Percentiles rank a stretch among this genome's conserved stretches.
phyloP scores from a whole-genome alignment of 192 early-diverging fungal genomes.

The Gigaspora rosea region DNA sequence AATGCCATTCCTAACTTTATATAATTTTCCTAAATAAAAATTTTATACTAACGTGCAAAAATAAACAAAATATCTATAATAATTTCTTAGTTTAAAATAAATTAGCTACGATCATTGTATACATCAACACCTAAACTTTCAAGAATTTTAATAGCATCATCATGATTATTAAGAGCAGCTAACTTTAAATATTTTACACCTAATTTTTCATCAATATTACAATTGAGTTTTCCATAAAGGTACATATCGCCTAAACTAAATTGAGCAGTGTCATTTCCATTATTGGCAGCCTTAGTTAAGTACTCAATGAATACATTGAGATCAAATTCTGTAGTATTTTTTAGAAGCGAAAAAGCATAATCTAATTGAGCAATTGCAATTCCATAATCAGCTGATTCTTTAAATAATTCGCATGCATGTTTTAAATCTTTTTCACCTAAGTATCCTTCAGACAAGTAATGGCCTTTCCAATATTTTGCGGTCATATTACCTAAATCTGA shows the following conservation, averaged over 20 bases:
- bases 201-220: not conserved
- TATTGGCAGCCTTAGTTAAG: not conserved
- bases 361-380: constrained; percentile 26
- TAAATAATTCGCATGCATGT: constrained; percentile 9
- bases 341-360: constrained; percentile 21
- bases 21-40: too few species aligned
- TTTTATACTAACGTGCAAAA: too few species aligned
- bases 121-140: not conserved
- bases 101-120: not conserved
- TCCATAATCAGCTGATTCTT: constrained; percentile 29
- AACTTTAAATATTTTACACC: constrained; percentile 13
- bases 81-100: too few species aligned
- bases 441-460: constrained; percentile 31
- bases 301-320: constrained; percentile 1
- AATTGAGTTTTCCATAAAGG: not conserved
- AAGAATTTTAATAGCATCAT: constrained; percentile 44
- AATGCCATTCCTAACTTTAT: too few species aligned
- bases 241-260: constrained; percentile 1
- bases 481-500: constrained; percentile 4
- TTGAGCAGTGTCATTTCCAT: constrained; percentile 1
- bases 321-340: not conserved
- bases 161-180: constrained; percentile 7
- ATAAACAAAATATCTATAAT: too few species aligned
- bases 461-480: constrained; percentile 35
- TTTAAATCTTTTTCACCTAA: constrained; percentile 5